Conservation (phyloP, 257 asterid genomes). For the Misopates orontium region DNA sequence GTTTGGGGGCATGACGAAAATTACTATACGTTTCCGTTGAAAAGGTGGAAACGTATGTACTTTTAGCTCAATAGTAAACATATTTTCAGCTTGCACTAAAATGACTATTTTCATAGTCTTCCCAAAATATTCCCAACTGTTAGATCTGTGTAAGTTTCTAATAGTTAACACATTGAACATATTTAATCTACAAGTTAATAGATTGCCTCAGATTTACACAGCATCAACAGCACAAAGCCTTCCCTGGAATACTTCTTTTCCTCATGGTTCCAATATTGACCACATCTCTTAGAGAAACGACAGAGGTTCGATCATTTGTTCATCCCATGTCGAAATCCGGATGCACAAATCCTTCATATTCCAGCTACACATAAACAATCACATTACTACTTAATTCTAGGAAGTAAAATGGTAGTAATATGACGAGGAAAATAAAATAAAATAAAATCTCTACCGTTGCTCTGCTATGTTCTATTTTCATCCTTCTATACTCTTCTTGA, state of each 20-base stretch:
- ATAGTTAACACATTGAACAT: too few species aligned
- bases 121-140: too few species aligned
- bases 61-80: too few species aligned
- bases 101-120: too few species aligned
- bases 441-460: conserved; percentile 48
- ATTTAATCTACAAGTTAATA: not conserved
- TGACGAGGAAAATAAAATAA: not conserved
- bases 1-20: too few species aligned
- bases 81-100: too few species aligned
- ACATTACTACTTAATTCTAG: not conserved
- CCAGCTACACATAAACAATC: conserved; percentile 51
- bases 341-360: conserved; percentile 50
- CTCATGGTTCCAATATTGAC: not conserved
- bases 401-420: not conserved
- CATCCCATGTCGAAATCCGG: conserved; percentile 50
- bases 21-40: too few species aligned
- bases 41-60: too few species aligned
- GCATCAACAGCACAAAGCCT: conserved; percentile 10
- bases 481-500: conserved; percentile 88
- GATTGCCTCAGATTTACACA: conserved; percentile 28
- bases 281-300: not conserved
- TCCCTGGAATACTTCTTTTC: not conserved
- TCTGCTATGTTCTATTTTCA: conserved; percentile 63
- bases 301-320: not conserved
- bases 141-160: too few species aligned